These are phyloP conservation scores for Monosporascus sp. DNA, from an alignment of 2,329 filamentous ascomycete species.

Conservation along the genomic window DNA sequence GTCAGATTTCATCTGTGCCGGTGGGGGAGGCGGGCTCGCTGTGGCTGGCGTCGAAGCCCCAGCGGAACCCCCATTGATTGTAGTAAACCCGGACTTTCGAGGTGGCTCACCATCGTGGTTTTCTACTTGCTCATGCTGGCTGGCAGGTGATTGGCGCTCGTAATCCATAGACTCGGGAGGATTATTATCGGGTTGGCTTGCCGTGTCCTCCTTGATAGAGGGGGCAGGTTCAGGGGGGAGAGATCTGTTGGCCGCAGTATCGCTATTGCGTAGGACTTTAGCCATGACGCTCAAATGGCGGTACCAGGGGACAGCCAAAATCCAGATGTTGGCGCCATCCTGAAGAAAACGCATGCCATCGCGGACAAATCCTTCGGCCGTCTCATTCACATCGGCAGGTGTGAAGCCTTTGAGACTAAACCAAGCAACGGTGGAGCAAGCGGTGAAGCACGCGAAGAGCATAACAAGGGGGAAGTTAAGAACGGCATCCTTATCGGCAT, in stretches of 20 bases:
- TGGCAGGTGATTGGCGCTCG: slow-evolving; percentile 37
- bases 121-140: slow-evolving; percentile 31
- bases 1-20: slow-evolving; percentile 33
- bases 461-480: slow-evolving; percentile 60
- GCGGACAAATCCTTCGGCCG: slow-evolving; percentile 51
- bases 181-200: slow-evolving; percentile 51
- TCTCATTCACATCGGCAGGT: slow-evolving; percentile 51
- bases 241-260: slow-evolving; percentile 29
- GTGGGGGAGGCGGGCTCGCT: slow-evolving; percentile 37
- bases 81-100: slow-evolving; percentile 50
- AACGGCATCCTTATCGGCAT: slow-evolving; percentile 53
- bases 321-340: slow-evolving; percentile 56
- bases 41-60: slow-evolving; percentile 43
- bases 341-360: slow-evolving; percentile 56
- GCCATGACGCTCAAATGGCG: slow-evolving; percentile 58
- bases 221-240: slow-evolving; percentile 25
- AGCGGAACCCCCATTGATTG: slow-evolving; percentile 54
- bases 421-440: slow-evolving; percentile 57
- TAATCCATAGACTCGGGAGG: slow-evolving; percentile 52
- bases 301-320: slow-evolving; percentile 55
- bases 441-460: slow-evolving; percentile 58
- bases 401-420: slow-evolving; percentile 58
- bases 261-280: slow-evolving; percentile 53
- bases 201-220: slow-evolving; percentile 50
- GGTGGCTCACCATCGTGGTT: slow-evolving; percentile 51